Percentiles rank a stretch among this genome's conserved stretches.
Evolutionary conservation across 306 rosid species (phyloP).

Genomic region (Neltuma alba): DNA sequence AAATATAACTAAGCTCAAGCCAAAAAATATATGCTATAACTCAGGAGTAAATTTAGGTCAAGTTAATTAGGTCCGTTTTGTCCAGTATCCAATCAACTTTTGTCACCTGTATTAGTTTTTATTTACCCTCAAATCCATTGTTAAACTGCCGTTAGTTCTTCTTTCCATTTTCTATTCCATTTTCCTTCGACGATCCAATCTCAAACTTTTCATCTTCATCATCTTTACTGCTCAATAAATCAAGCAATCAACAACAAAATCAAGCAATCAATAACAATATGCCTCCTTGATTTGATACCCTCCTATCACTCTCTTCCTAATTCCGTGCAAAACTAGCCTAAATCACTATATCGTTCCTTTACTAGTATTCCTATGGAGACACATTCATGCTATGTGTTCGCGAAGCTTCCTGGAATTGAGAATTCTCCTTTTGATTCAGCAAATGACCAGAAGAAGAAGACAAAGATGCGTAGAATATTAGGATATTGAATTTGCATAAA

Average conservation of each 20-base stretch:
- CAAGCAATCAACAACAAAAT: too few relatives aligned
- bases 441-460: background rate
- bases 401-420: slow-evolving; percentile 9
- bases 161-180: slow-evolving; percentile 36
- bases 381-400: slow-evolving; percentile 6
- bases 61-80: too few relatives aligned
- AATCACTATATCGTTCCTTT: slow-evolving; percentile 36
- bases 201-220: slow-evolving; percentile 22
- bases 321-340: slow-evolving; percentile 20
- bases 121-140: too few relatives aligned
- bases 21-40: too few relatives aligned
- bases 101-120: too few relatives aligned
- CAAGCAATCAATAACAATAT: slow-evolving; percentile 41
- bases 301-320: slow-evolving; percentile 33
- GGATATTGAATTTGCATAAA: too few relatives aligned
- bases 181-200: slow-evolving; percentile 22
- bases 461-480: background rate
- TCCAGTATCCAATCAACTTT: too few relatives aligned
- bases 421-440: slow-evolving; percentile 13
- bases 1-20: too few relatives aligned
- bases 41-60: too few relatives aligned
- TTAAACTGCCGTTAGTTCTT: too few relatives aligned
- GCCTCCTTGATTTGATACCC: slow-evolving; percentile 36
- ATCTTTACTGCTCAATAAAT: slow-evolving; percentile 36
- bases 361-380: slow-evolving; percentile 48